Evolutionary conservation across 345 rosid genomes (phyloP), one percentile per base, ranked within the genome.

Genomic region (Passiflora organensis): DNA sequence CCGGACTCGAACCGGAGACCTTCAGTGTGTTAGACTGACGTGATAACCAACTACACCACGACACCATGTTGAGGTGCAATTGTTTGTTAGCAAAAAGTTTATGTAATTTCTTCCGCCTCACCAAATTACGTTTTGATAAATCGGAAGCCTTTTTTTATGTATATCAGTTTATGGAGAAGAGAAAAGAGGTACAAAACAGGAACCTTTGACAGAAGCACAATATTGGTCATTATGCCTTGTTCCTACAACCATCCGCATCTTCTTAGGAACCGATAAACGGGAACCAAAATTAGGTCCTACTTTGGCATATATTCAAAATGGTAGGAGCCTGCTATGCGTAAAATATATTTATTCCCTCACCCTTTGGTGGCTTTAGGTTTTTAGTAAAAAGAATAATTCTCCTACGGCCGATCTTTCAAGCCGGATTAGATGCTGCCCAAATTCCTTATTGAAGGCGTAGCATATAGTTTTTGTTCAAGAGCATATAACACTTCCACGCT

Each of bases 41-140:
- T 90, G 91, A 85, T 90, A 87, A 85, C 94, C 96, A 85, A 90
- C 94, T 84, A 84, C 94, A 90, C 95, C 94, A 87, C 87, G 89
- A 87, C 73, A 85, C 97, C 94, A 1, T 21, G n/a, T n/a, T n/a
- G n/a, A n/a, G n/a, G n/a, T n/a, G n/a, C n/a, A n/a, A n/a, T n/a
- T n/a, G n/a, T n/a, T n/a, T n/a, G n/a, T n/a, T n/a, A n/a, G n/a
- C n/a, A n/a, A n/a, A n/a, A n/a, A n/a, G n/a, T n/a, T n/a, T n/a
- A n/a, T n/a, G n/a, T n/a, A n/a, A n/a, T n/a, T n/a, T n/a, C n/a
- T n/a, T n/a, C n/a, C n/a, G n/a, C n/a, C n/a, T n/a, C n/a, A n/a
- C n/a, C n/a, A n/a, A n/a, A n/a, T n/a, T n/a, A n/a, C n/a, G n/a
- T n/a, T n/a, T n/a, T n/a, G n/a, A n/a, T n/a, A n/a, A n/a, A n/a